Base-by-base conservation (phyloP, 2,329 filamentous ascomycete species). In the Aspergillus persii region DNA sequence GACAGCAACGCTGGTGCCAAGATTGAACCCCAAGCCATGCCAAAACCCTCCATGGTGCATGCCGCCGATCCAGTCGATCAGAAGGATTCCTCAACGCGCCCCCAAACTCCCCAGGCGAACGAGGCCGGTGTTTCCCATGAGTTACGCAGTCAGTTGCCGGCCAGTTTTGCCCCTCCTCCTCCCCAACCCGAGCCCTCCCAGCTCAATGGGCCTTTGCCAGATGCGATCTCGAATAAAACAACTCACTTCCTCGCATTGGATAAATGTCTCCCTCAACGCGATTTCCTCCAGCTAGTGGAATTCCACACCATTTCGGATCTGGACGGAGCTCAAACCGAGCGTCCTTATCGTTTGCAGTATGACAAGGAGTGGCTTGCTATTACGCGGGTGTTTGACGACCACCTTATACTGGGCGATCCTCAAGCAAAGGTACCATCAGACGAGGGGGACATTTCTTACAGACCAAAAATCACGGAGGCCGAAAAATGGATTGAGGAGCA, bases 321-420 rank as follows among this genome's bases (percentile, higher is more conserved):
- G 3, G 56, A 63, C 33, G 52, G 50, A 23, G 55, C 51, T 9
- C 52, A 61, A 8, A 15, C 31, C 4, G 31, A 77, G 15, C 75
- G 79, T 2, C 86, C 86, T 1, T 84, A 86, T 65, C 80, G 78
- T 9, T 81, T 97, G 0, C 80, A 87, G 51, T 98, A 99, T 72
- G 95, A 99, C 74, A 86, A 88, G 9, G 95, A 99, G 77, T 99
- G 94, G 94, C 86, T 99, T 7, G 90, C 95, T 47, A 97, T 99
- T 63, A 93, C 89, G 11, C 89, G 94, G 47, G 89, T 87, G 7
- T 96, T 98, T 70, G 86, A 90, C 46, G 68, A 80, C 3, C 81
- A 86, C 46, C 80, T 95, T 2, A 75, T 79, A 1, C 78, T 94
- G 41, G 90, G 91, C 49, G 81, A 89, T 63, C 80, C 80, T 4